Conservation (phyloP, 2,329 filamentous ascomycete species). For the Claviceps humidiphila region DNA sequence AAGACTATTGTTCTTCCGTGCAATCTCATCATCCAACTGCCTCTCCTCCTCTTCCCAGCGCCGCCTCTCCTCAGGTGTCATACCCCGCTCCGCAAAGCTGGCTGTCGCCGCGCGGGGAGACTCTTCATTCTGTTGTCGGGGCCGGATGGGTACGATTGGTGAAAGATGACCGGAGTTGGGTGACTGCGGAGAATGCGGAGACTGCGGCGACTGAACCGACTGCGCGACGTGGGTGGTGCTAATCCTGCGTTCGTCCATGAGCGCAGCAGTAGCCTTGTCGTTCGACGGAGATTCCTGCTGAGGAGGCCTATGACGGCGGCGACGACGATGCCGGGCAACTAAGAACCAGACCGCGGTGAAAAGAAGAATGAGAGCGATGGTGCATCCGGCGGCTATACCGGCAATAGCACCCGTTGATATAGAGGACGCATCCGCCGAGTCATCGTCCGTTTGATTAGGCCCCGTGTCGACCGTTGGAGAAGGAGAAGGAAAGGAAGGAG, state of each 20-base stretch:
- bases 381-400: slow-evolving; percentile 32
- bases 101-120: slow-evolving; percentile 11
- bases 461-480: background rate
- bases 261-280: slow-evolving; percentile 21
- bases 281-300: slow-evolving; percentile 7
- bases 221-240: slow-evolving; percentile 22
- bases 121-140: background rate
- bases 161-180: slow-evolving; percentile 21
- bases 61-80: slow-evolving; percentile 42
- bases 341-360: slow-evolving; percentile 29
- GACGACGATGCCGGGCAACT: slow-evolving; percentile 25
- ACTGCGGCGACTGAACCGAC: slow-evolving; percentile 26
- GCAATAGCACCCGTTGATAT: slow-evolving; percentile 30
- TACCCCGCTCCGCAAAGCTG: slow-evolving; percentile 46
- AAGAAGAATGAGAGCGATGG: slow-evolving; percentile 24
- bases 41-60: slow-evolving; percentile 35
- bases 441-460: background rate
- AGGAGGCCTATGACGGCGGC: background rate
- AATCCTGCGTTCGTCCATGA: slow-evolving; percentile 34
- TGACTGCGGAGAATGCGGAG: slow-evolving; percentile 25
- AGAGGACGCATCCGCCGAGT: slow-evolving; percentile 10
- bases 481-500: background rate
- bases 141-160: background rate
- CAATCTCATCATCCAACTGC: slow-evolving; percentile 43
- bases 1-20: slow-evolving; percentile 19